Conservation (phyloP, 1,139 yeast genomes). For the Candida dubliniensis region DNA sequence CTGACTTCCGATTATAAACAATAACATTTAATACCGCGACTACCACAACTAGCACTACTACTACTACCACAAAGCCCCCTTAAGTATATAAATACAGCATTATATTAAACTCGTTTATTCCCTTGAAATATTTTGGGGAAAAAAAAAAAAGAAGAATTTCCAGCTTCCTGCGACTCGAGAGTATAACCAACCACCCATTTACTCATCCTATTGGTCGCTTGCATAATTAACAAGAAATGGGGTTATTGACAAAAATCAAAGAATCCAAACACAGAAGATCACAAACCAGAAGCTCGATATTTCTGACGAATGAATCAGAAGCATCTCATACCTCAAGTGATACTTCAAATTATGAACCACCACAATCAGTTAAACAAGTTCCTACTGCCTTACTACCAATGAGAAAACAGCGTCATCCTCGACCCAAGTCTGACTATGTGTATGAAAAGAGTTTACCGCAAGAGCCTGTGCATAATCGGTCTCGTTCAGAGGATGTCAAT, state of each 20-base stretch:
- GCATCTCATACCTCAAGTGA: constrained; percentile 37
- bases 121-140: no score
- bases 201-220: not conserved
- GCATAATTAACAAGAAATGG: constrained; percentile 15
- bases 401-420: not conserved
- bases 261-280: constrained; percentile 10
- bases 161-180: no score
- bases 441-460: not conserved
- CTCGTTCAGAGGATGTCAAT: not conserved
- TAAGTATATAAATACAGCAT: no score
- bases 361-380: constrained; percentile 8
- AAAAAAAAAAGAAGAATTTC: no score
- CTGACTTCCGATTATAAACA: not conserved
- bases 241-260: constrained; percentile 22
- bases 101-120: no score
- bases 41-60: no score
- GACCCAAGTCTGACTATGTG: not conserved
- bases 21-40: no score
- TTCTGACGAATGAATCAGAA: constrained; percentile 33
- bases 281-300: constrained; percentile 18
- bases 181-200: not conserved
- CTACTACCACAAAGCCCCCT: no score
- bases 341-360: constrained; percentile 15
- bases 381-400: constrained; percentile 15
- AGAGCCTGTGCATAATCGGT: not conserved